Evolutionary conservation across 345 rosid genomes (phyloP), one percentile per base, ranked within the genome.

Genomic region (Corymbia maculata): DNA sequence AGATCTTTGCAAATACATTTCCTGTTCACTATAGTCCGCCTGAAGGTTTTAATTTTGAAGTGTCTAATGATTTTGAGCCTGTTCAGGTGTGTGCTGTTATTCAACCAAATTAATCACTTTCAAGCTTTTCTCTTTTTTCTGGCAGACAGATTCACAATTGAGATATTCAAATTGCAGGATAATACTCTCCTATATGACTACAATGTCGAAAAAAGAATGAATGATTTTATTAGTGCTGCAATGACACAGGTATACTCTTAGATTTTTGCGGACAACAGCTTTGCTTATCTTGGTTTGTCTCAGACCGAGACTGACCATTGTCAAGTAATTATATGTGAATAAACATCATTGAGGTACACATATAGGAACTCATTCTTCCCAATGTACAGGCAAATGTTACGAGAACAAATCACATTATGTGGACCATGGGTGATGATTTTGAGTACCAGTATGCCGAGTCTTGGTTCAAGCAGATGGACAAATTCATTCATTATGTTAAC

Each of bases 361-460:
- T 10, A 45, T 16, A 26, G 59, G 64, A 13, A 14, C 75, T 51
- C 32, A 42, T 49, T 75, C 52, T 79, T 68, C 44, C 87, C 45
- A 45, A 36, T 85, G 66, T 85, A 30, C 87, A 97, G 98, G 98
- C 96, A 68, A 97, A 94, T 87, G 96, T 97, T 87, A 97, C 93
- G 15, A 90, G 97, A 88, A 94, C 94, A 59, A 95, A 95, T 90
- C 98, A 97, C 90, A 93, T 97, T 51, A 96, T 97, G 99, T 97
- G 98, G 99, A 97, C 99, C 51, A 97, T 97, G 99, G 99, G 99
- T 82, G 98, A 96, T 90, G 99, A 97, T 93, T 97, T 97, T 91
- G 92, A 93, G 92, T 96, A 97, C 93, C 98, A 97, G 93, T 96
- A 92, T 51, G 98, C 99, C 8, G 98, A 97, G 91, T 92, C 96